Evolutionary conservation across 345 rosid genomes (phyloP).

Genomic region (Geranium brycei): DNA sequence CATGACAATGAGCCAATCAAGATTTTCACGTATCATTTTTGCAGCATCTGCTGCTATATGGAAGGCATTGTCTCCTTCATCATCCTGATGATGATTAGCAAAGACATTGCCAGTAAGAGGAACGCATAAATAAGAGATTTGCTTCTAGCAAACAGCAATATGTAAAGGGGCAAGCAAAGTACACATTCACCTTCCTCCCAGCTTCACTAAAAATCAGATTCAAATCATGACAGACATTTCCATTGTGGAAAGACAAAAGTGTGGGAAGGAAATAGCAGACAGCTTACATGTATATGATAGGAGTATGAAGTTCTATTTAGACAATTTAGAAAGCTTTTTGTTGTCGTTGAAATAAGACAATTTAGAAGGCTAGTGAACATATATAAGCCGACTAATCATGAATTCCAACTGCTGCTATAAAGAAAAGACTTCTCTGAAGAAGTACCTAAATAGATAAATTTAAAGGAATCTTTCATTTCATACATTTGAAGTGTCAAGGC

Average conservation of each 20-base stretch:
- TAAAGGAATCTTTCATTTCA: neutral
- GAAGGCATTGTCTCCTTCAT: slow-evolving; percentile 94
- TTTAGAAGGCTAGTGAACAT: neutral
- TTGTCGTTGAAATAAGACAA: too few relatives aligned
- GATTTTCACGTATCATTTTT: slow-evolving; percentile 96
- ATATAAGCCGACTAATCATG: neutral
- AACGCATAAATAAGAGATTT: slow-evolving; percentile 5
- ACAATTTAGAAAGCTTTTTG: too few relatives aligned
- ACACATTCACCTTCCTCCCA: neutral
- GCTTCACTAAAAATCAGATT: neutral
- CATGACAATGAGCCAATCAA: slow-evolving; percentile 87
- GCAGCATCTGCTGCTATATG: slow-evolving; percentile 96
- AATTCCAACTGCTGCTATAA: neutral
- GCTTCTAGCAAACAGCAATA: neutral
- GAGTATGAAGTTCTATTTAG: too few relatives aligned
- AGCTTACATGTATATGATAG: neutral
- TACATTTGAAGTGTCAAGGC: neutral
- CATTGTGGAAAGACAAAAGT: neutral
- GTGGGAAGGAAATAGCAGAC: neutral
- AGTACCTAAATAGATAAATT: too few relatives aligned
- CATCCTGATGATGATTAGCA: slow-evolving; percentile 45
- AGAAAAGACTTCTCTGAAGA: neutral
- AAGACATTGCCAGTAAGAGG: slow-evolving; percentile 11
- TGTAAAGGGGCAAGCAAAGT: neutral
- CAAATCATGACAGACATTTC: neutral